phyloP scores from a whole-genome alignment of 106 monocot species.

The Acorus calamus region DNA sequence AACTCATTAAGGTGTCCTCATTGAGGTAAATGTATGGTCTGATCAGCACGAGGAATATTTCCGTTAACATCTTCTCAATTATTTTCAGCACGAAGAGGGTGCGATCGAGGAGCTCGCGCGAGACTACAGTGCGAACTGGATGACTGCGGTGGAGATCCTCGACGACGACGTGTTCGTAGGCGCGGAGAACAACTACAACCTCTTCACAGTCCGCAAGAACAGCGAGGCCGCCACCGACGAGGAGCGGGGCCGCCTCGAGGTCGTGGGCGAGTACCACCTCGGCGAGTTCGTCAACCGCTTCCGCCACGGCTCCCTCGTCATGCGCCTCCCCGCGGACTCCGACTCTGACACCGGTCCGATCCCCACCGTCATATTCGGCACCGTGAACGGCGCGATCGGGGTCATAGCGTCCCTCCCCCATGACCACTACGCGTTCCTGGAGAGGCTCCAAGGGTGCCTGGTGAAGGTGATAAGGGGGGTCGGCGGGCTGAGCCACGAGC shows the following conservation, averaged over 20 bases:
- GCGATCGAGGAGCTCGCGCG: conserved; percentile 87
- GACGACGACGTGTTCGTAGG: conserved; percentile 93
- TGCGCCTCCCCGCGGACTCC: conserved; percentile 78
- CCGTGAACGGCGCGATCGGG: conserved; percentile 90
- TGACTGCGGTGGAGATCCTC: conserved; percentile 89
- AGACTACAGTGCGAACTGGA: conserved; percentile 97
- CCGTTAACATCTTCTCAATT: background rate
- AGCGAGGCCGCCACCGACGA: conserved; percentile 94
- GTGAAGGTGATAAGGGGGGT: conserved; percentile 93
- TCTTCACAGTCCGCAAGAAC: conserved; percentile 83
- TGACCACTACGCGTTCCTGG: conserved; percentile 75
- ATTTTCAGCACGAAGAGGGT: conserved; percentile 78
- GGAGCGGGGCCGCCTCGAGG: conserved; percentile 88
- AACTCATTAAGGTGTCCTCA: too few relatives aligned
- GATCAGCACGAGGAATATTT: too few relatives aligned
- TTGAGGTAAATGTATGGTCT: too few relatives aligned
- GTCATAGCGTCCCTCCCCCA: conserved; percentile 87
- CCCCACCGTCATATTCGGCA: conserved; percentile 87
- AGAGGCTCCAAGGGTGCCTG: conserved; percentile 72
- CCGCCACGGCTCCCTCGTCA: conserved; percentile 91
- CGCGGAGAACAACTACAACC: conserved; percentile 93
- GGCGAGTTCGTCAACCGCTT: conserved; percentile 88
- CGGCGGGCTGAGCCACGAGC: conserved; percentile 87
- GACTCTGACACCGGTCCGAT: conserved; percentile 54
- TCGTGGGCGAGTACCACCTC: conserved; percentile 87